These are phyloP conservation scores for Novymonas esmeraldas DNA, from an alignment of 208 protist species.

Conservation along the genomic window DNA sequence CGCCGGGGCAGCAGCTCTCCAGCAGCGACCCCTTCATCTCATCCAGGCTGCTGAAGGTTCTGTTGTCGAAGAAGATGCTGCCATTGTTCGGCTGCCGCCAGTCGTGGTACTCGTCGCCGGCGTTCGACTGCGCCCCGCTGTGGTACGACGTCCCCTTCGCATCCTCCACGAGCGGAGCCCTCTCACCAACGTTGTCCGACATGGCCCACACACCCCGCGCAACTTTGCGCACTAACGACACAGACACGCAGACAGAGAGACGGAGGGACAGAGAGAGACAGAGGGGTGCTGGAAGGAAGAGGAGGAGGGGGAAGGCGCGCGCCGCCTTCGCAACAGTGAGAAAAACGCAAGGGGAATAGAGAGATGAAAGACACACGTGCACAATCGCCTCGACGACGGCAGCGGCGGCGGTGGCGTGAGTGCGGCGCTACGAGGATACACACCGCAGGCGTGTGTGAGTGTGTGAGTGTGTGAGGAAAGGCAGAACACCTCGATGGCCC, in stretches of 20 bases:
- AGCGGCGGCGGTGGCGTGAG: too few relatives aligned
- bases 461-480: too few relatives aligned
- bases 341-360: background rate
- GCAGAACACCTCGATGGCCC: too few relatives aligned
- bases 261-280: background rate
- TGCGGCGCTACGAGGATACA: too few relatives aligned
- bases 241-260: background rate
- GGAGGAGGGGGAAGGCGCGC: background rate
- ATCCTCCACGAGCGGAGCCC: conserved; percentile 13
- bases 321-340: too few relatives aligned
- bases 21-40: conserved; percentile 77
- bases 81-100: conserved; percentile 42
- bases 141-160: conserved; percentile 15
- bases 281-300: background rate
- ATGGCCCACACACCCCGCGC: conserved; percentile 1
- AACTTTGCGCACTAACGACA: background rate
- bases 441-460: too few relatives aligned
- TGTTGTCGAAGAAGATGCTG: conserved; percentile 67
- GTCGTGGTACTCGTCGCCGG: conserved; percentile 30
- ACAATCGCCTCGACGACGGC: too few relatives aligned
- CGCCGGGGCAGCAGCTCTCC: conserved; percentile 72
- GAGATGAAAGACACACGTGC: too few relatives aligned
- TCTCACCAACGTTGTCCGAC: conserved; percentile 14
- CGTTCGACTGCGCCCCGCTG: conserved; percentile 1
- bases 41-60: conserved; percentile 73